These are phyloP conservation scores for Saturnispora kantuleensis DNA, from an alignment of 805 yeast species.

Conservation along the genomic window DNA sequence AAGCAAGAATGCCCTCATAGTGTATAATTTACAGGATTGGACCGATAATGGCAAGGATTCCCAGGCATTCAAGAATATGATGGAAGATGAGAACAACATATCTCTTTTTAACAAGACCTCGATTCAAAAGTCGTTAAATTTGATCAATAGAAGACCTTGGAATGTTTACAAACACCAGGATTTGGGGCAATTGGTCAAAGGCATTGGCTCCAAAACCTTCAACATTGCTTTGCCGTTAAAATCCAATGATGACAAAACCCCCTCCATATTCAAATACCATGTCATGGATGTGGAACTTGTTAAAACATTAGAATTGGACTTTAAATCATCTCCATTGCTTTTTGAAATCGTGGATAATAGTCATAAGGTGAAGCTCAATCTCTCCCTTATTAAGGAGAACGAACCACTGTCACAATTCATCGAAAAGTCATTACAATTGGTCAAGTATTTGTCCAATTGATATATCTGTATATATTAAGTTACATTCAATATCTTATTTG, in stretches of 20 bases:
- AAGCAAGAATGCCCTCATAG: constrained; percentile 21
- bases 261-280: constrained; percentile 6
- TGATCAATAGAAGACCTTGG: constrained; percentile 15
- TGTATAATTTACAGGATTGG: constrained; percentile 15
- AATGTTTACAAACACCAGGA: constrained; percentile 14
- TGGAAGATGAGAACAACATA: constrained; percentile 10
- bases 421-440: constrained; percentile 2
- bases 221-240: constrained; percentile 2
- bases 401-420: not conserved
- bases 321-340: constrained; percentile 17
- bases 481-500: not conserved
- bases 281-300: constrained; percentile 16
- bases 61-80: constrained; percentile 1
- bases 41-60: constrained; percentile 7
- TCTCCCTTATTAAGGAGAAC: constrained; percentile 6
- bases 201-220: constrained; percentile 9
- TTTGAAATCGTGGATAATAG: constrained; percentile 23
- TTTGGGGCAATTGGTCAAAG: constrained; percentile 3
- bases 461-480: not conserved
- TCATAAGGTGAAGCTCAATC: not conserved
- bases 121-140: constrained; percentile 16
- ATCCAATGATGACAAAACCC: not conserved
- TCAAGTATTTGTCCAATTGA: not conserved
- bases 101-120: constrained; percentile 14
- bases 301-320: constrained; percentile 23